These are phyloP conservation scores for Trichosanthes cucumerina DNA, from an alignment of 306 rosid genomes.

Conservation along the genomic window DNA sequence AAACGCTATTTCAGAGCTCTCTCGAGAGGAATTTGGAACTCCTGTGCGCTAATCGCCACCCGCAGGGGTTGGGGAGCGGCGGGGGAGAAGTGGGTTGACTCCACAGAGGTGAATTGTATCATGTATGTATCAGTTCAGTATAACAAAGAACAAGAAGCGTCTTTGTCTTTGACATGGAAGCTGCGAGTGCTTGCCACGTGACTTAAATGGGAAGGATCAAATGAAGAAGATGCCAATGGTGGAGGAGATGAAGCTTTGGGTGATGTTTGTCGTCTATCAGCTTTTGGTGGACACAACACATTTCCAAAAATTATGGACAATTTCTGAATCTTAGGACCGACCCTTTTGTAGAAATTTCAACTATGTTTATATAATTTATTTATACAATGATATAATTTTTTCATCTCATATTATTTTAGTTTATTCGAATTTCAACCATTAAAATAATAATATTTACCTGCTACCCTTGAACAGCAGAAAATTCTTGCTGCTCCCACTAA, in stretches of 20 bases:
- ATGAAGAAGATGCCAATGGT: background rate
- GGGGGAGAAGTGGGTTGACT: background rate
- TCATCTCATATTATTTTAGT: too few species aligned
- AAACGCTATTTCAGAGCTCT: background rate
- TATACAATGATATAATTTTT: too few species aligned
- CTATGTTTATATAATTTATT: background rate
- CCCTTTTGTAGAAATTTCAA: background rate
- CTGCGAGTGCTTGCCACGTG: background rate
- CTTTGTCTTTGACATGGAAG: background rate
- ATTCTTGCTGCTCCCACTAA: too few species aligned
- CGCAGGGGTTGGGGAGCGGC: background rate
- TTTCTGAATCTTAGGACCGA: background rate
- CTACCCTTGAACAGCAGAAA: too few species aligned
- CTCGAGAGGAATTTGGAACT: too few species aligned
- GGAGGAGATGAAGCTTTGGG: background rate
- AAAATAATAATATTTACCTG: too few species aligned
- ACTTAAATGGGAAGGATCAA: background rate
- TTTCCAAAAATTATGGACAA: background rate
- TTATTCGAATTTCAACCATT: too few species aligned
- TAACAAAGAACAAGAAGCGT: background rate
- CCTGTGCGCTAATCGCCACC: background rate
- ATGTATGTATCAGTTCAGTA: too few species aligned
- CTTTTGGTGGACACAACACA: background rate
- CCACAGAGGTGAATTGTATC: background rate
- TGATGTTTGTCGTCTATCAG: background rate